These are phyloP conservation scores for Pichia ethanolica DNA, from an alignment of 805 yeast species.

Conservation along the genomic window DNA sequence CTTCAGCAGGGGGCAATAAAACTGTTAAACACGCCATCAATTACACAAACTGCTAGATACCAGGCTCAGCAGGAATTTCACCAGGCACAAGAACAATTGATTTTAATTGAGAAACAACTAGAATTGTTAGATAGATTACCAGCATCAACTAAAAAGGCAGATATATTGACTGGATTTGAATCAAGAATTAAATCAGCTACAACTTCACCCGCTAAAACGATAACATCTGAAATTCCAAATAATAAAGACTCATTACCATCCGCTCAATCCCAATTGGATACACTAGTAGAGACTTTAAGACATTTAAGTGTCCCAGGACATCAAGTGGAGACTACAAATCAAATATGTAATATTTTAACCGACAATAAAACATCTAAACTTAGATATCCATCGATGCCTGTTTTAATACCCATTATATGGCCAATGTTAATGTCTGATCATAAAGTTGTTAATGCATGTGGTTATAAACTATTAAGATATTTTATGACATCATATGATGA, in stretches of 20 bases:
- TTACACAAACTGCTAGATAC: not conserved
- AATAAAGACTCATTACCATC: not conserved
- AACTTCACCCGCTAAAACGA: not conserved
- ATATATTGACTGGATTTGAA: not conserved
- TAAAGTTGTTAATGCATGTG: constrained; percentile 6
- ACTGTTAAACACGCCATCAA: constrained; percentile 1
- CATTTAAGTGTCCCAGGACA: not conserved
- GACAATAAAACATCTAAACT: not conserved
- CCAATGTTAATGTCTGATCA: constrained; percentile 7
- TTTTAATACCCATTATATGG: constrained; percentile 4
- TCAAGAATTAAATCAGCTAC: not conserved
- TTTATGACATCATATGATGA: not conserved
- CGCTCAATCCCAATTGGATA: not conserved
- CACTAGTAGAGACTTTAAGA: not conserved
- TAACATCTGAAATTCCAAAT: not conserved
- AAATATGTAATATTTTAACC: constrained; percentile 1
- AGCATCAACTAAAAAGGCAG: not conserved
- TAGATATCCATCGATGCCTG: not conserved
- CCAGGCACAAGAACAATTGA: constrained; percentile 2
- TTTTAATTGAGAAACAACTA: constrained; percentile 2
- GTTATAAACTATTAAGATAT: constrained; percentile 7
- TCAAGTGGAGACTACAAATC: constrained; percentile 7
- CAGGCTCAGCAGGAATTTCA: constrained; percentile 8
- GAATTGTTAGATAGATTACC: constrained; percentile 1
- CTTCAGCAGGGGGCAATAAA: constrained; percentile 2